Percentiles rank a stretch among this genome's conserved stretches.
These are phyloP conservation scores for Leccinum ochraceum DNA, from an alignment of 768 basidiomycete genomes.

Conservation along the genomic window DNA sequence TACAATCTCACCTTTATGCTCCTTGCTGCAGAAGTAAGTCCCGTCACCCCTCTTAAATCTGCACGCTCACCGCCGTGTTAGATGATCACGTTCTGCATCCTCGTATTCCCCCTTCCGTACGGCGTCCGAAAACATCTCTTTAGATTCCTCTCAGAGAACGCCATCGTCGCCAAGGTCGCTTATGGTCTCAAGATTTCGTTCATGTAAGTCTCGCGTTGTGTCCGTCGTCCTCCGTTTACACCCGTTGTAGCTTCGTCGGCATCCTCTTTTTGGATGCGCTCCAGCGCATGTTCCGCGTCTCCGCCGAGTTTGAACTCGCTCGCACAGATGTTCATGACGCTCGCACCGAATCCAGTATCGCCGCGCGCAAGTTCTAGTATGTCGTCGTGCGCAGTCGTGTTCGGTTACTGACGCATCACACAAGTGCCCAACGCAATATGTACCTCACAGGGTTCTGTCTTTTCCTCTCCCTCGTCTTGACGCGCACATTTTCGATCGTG, in stretches of 20 bases:
- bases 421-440: conserved; percentile 83
- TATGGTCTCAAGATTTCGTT: conserved; percentile 94
- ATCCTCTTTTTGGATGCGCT: conserved; percentile 90
- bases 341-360: conserved; percentile 82
- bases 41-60: background rate
- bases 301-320: conserved; percentile 68
- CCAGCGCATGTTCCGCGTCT: conserved; percentile 87
- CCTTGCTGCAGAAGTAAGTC: conserved; percentile 65
- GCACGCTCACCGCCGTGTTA: conserved; percentile 23
- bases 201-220: conserved; percentile 57
- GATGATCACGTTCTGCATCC: conserved; percentile 83
- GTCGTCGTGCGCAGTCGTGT: conserved; percentile 21
- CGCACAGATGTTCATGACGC: conserved; percentile 62
- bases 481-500: conserved; percentile 89
- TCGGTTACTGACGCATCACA: background rate
- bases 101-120: conserved; percentile 87
- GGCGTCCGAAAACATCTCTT: conserved; percentile 69
- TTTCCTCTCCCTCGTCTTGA: conserved; percentile 93
- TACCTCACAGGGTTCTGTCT: conserved; percentile 93
- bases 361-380: conserved; percentile 93
- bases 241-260: conserved; percentile 64
- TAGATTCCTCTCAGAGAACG: conserved; percentile 66
- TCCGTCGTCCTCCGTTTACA: conserved; percentile 6
- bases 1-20: conserved; percentile 82
- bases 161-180: conserved; percentile 78